Conservation (phyloP, 2,329 filamentous ascomycete genomes). For the Zasmidium angulare region DNA sequence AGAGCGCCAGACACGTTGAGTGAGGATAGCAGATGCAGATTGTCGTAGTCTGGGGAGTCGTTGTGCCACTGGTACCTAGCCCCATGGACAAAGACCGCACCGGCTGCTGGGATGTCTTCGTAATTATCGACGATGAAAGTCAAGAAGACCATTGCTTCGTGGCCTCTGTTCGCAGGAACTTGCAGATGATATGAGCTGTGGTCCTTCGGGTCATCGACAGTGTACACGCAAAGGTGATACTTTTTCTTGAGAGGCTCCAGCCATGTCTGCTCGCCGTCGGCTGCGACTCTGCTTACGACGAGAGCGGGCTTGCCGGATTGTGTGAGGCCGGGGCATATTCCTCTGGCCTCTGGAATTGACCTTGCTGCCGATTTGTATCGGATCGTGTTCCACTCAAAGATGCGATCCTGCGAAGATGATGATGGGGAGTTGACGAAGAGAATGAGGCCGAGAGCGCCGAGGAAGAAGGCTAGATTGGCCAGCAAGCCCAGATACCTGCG, state of each 20-base stretch:
- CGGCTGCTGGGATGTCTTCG: constrained; percentile 53
- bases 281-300: constrained; percentile 43
- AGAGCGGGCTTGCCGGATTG: constrained; percentile 44
- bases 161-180: constrained; percentile 55
- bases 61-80: constrained; percentile 59
- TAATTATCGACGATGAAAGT: constrained; percentile 63
- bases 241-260: constrained; percentile 38
- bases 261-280: constrained; percentile 46
- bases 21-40: constrained; percentile 39
- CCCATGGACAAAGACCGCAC: constrained; percentile 60
- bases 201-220: constrained; percentile 37
- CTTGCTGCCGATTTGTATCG: constrained; percentile 42
- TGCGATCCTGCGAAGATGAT: constrained; percentile 7
- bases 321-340: constrained; percentile 45
- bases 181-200: constrained; percentile 36
- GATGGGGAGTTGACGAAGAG: constrained; percentile 13
- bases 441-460: constrained; percentile 10
- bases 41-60: constrained; percentile 48
- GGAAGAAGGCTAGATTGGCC: constrained; percentile 11
- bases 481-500: constrained; percentile 14
- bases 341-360: constrained; percentile 36
- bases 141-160: constrained; percentile 62
- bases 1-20: constrained; percentile 45
- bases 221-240: constrained; percentile 51
- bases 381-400: constrained; percentile 46